Conservation (phyloP, 768 basidiomycete species). For the Hericium coralloides region DNA sequence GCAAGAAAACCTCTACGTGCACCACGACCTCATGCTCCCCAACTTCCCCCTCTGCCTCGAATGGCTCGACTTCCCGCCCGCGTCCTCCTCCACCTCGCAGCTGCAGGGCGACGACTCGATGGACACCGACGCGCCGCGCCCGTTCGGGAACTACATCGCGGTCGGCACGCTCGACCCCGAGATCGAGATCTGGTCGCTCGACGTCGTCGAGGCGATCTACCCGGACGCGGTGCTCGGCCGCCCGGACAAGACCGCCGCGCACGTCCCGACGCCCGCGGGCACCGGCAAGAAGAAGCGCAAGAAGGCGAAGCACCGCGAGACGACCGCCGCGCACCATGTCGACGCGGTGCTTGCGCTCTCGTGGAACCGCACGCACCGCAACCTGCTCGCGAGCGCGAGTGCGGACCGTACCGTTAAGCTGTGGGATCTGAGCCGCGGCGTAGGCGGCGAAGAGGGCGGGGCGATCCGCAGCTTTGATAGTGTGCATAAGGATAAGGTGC, state of each 20-base stretch:
- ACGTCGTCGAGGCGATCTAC: slow-evolving; percentile 89
- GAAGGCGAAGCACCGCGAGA: slow-evolving; percentile 60
- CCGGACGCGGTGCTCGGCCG: slow-evolving; percentile 88
- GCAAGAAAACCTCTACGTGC: slow-evolving; percentile 86
- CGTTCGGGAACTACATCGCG: slow-evolving; percentile 84
- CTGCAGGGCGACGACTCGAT: slow-evolving; percentile 19
- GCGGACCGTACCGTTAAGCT: slow-evolving; percentile 95
- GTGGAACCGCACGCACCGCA: slow-evolving; percentile 88
- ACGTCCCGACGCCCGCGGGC: slow-evolving; percentile 71
- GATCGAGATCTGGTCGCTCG: slow-evolving; percentile 98
- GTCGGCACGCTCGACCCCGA: slow-evolving; percentile 96
- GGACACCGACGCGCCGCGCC: slow-evolving; percentile 17
- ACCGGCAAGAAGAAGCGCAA: slow-evolving; percentile 97
- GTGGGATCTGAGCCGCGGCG: slow-evolving; percentile 76
- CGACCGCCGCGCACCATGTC: slow-evolving; percentile 70
- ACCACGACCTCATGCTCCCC: slow-evolving; percentile 96
- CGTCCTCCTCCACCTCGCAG: slow-evolving; percentile 34
- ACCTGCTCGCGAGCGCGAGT: slow-evolving; percentile 83
- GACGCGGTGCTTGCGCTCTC: slow-evolving; percentile 89
- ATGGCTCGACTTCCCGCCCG: slow-evolving; percentile 94
- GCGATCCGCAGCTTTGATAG: slow-evolving; percentile 80
- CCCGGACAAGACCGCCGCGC: slow-evolving; percentile 73
- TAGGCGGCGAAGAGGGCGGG: slow-evolving; percentile 27
- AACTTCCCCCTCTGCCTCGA: slow-evolving; percentile 97
- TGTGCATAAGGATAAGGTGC: slow-evolving; percentile 89